Evolutionary conservation across 228 moss, liverwort and hornwort genomes (phyloP).

Genomic region (Sphagnum fallax): DNA sequence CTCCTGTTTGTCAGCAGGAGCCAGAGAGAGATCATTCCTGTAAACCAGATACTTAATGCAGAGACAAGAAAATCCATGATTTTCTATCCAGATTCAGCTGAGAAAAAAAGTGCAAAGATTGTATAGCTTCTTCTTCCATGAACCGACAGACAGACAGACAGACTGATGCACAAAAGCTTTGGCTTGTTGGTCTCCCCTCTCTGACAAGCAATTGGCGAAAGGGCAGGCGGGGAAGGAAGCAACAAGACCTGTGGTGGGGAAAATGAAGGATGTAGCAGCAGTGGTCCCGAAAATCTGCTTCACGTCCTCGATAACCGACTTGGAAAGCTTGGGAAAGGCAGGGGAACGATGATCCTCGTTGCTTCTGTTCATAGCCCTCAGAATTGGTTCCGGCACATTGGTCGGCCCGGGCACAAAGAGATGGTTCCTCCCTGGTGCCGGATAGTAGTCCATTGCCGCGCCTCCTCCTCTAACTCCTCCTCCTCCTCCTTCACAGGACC

Average conservation of each 20-base stretch:
- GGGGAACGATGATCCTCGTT: conserved; percentile 96
- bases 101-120: no score
- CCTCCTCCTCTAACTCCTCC: neutral
- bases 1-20: no score
- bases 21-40: no score
- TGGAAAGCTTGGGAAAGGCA: conserved; percentile 68
- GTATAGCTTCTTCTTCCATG: no score
- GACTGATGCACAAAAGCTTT: no score
- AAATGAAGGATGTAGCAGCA: conserved; percentile 64
- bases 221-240: no score
- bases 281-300: conserved; percentile 63
- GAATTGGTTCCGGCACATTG: conserved; percentile 56
- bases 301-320: conserved; percentile 71
- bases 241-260: conserved; percentile 71
- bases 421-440: conserved; percentile 67
- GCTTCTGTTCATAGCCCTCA: conserved; percentile 69
- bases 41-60: no score
- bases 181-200: no score
- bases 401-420: conserved; percentile 65
- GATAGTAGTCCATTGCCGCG: conserved; percentile 37
- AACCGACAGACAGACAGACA: no score
- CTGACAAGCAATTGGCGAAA: no score
- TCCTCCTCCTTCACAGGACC: neutral
- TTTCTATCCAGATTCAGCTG: no score
- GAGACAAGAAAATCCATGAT: no score